Conservation (phyloP, 1,284 basidiomycete species). For the Irpex sp. region DNA sequence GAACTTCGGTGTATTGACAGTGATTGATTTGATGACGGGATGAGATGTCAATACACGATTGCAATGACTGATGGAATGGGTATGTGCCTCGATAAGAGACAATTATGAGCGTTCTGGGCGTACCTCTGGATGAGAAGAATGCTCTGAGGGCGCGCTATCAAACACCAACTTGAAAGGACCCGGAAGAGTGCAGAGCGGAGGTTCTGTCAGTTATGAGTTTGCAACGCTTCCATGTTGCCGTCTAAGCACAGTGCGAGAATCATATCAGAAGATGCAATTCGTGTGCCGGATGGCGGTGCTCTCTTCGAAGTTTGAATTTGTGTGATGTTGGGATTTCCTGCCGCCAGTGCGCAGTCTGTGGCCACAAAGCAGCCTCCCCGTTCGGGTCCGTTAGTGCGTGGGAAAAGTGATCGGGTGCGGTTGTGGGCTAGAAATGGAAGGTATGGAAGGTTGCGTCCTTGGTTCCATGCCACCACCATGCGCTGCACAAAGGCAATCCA, state of each 20-base stretch:
- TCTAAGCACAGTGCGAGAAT: too few species aligned
- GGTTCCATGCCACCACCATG: background rate
- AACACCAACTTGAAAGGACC: background rate
- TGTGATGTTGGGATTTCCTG: background rate
- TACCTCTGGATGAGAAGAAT: background rate
- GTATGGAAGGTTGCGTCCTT: background rate
- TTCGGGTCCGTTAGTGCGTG: background rate
- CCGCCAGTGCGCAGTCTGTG: background rate
- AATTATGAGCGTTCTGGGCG: background rate
- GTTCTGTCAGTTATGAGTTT: background rate
- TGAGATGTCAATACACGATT: background rate
- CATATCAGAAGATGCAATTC: background rate
- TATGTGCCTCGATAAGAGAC: background rate
- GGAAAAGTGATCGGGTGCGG: background rate
- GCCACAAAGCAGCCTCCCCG: background rate
- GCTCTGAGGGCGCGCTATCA: background rate
- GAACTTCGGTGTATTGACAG: too few species aligned
- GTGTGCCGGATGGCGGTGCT: background rate
- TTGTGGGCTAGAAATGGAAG: background rate
- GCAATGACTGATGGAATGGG: background rate
- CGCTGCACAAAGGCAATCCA: background rate
- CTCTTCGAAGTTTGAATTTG: background rate
- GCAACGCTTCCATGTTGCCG: too few species aligned
- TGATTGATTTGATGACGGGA: too few species aligned
- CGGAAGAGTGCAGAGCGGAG: background rate